Evolutionary conservation across 1,139 yeast species (phyloP), one percentile per base, ranked within the genome.

Genomic region (Debaryomyces psychrophilus): DNA sequence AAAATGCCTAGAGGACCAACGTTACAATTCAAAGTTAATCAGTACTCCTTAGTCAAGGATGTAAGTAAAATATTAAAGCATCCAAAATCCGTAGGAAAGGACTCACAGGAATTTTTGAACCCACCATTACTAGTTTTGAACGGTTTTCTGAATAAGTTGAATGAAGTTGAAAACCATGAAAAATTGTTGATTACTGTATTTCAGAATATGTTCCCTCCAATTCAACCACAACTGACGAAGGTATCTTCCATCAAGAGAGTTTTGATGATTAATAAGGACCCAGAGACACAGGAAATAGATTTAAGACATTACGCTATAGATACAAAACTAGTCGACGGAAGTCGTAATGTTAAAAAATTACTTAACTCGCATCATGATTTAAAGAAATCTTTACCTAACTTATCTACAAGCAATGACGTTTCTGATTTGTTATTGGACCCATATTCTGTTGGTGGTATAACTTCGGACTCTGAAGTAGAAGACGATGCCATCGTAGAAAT

Each of bases 1-100:
- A 81, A 90, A 58, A 81, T 93, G 71, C 97, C 99, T 28, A 77
- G 92, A 51, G 99, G 99, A 5, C 99, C 99, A 23, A 90, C 96
- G 11, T 71, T 92, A 44, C 88, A 92, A 51, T 95, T 93, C 70
- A 79, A 80, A 52, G 84, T 95, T 42, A 73, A 81, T 52, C 81
- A 79, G 53, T 95, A 90, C 65, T 85, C 96, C 5, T 75, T 95
- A 47, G 81, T 87, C 58, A 87, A 87, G 64, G 99, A 95, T 65
- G 84, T 95, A n/a, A 71, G 81, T 44, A 77, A 71, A 51, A 78
- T 83, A 58, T 78, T 85, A 65, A 84, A 72, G 60, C 82, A 74
- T 54, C 96, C 95, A 48, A 88, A 82, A 66, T 81, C 85, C 37
- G 76, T 82, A 43, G 82, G 84, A 44, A 79, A 77, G 49, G 87